Evolutionary conservation across 2,329 filamentous ascomycete genomes (phyloP), one percentile per base, ranked within the genome.

Genomic region (Nemania serpens): DNA sequence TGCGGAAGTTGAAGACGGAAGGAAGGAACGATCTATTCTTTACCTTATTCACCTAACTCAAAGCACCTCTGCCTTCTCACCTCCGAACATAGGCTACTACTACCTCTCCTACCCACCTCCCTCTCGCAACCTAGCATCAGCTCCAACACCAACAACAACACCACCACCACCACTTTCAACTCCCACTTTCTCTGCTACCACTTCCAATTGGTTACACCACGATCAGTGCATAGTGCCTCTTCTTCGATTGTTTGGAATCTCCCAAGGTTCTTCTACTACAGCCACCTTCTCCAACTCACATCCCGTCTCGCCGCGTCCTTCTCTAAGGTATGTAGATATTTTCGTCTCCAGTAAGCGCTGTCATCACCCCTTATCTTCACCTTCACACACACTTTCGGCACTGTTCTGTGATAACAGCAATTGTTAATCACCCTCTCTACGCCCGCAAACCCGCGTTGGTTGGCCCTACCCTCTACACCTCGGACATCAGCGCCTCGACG

Each of bases 281-380:
- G 20, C 50, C 51, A 41, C 55, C 39, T 48, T 41, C 48, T 55
- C 41, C 9, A 39, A 43, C 13, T 25, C 29, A 22, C 36, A 43
- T 49, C 36, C 41, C 37, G 25, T 41, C 45, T 51, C 43, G 39
- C 46, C 13, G 18, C 36, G 17, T 20, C 53, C 55, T 56, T 64
- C 46, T 55, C n/a, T 18, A 13, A 53, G 61, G 59, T 62, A 62
- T 50, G 62, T 61, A 20, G 15, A 55, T 34, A 10, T 20, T 46
- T 49, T 52, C 22, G 20, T 57, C 22, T 29, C 12, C 43, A n/a
- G 43, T 33, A 15, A 39, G 22, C 12, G 22, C 33, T 48, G 10
- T 11, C 17, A 22, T 43, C 25, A 46, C 15, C 15, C 25, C 41
- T 46, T 11, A 13, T 39, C 17, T 36, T 46, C 37, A 36, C 20